A percentile compares a stretch with the other conserved stretches of the same genome.
Evolutionary conservation across 805 yeast species (phyloP).

Genomic region (Kodamaea kakaduensis): DNA sequence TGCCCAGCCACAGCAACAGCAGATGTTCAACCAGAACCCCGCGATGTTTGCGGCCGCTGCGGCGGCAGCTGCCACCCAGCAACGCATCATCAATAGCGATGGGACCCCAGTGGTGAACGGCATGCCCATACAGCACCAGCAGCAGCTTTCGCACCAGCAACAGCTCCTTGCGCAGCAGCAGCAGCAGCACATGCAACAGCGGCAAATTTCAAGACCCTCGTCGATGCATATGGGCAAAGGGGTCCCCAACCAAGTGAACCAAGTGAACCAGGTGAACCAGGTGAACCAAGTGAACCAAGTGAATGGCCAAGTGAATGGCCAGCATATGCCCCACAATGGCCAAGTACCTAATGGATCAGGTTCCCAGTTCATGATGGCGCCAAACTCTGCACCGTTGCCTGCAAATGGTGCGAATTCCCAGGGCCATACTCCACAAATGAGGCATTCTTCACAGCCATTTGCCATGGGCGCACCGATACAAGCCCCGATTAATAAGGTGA

Average conservation of each 20-base stretch:
- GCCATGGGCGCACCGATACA: slow-evolving; percentile 7
- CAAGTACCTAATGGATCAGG: slow-evolving; percentile 7
- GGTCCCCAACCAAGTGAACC: too few relatives aligned
- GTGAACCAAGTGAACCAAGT: too few relatives aligned
- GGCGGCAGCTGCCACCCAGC: slow-evolving; percentile 4
- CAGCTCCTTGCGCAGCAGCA: slow-evolving; percentile 8
- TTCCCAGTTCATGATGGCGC: slow-evolving; percentile 14
- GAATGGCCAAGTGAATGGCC: slow-evolving; percentile 2
- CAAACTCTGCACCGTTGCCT: slow-evolving; percentile 24
- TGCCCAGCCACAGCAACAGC: slow-evolving; percentile 4
- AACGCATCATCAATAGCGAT: slow-evolving; percentile 6
- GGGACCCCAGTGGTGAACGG: slow-evolving; percentile 8
- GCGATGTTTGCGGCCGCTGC: slow-evolving; percentile 8
- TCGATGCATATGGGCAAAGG: too few relatives aligned
- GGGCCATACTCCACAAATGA: slow-evolving; percentile 30
- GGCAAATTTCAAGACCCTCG: too few relatives aligned
- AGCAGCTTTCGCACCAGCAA: slow-evolving; percentile 7
- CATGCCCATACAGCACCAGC: slow-evolving; percentile 6
- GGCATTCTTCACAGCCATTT: slow-evolving; percentile 20
- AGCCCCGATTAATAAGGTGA: slow-evolving; percentile 8
- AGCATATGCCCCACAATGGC: not conserved
- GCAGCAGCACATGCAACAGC: slow-evolving; percentile 6
- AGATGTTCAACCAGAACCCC: slow-evolving; percentile 7
- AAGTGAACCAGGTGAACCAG: too few relatives aligned
- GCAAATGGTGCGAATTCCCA: slow-evolving; percentile 19